Evolutionary conservation across 495 filamentous ascomycete species (phyloP).

Genomic region (Clohesyomyces aquaticus): DNA sequence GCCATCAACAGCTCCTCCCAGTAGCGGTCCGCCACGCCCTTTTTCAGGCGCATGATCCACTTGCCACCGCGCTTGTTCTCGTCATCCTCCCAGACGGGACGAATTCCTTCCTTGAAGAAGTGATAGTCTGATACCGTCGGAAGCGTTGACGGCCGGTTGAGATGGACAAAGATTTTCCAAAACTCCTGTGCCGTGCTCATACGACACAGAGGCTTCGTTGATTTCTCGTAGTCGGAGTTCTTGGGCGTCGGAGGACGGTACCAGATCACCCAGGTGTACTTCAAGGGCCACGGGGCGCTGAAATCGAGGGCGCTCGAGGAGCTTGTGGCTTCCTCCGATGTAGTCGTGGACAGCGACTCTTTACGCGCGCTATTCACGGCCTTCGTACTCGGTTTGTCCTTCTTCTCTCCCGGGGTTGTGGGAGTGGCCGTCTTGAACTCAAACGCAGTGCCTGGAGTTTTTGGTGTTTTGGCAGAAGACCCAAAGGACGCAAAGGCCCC

Average conservation of each 20-base stretch:
- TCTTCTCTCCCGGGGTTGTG: slow-evolving; percentile 66
- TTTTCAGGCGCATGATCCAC: slow-evolving; percentile 95
- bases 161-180: slow-evolving; percentile 86
- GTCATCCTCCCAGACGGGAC: slow-evolving; percentile 98
- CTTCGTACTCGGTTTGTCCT: slow-evolving; percentile 49
- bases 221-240: slow-evolving; percentile 98
- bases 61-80: slow-evolving; percentile 96
- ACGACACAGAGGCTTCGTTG: slow-evolving; percentile 78
- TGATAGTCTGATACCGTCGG: slow-evolving; percentile 97
- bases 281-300: slow-evolving; percentile 55
- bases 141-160: slow-evolving; percentile 84
- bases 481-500: slow-evolving; percentile 98
- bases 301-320: slow-evolving; percentile 31
- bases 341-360: slow-evolving; percentile 30
- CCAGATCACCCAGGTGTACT: slow-evolving; percentile 94
- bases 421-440: slow-evolving; percentile 63
- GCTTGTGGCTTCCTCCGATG: slow-evolving; percentile 37
- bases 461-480: slow-evolving; percentile 78
- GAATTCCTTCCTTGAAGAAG: slow-evolving; percentile 94
- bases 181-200: slow-evolving; percentile 88
- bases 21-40: slow-evolving; percentile 94
- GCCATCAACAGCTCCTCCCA: slow-evolving; percentile 95
- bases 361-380: slow-evolving; percentile 24
- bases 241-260: slow-evolving; percentile 93
- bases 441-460: slow-evolving; percentile 79